Evolutionary conservation across 2,329 filamentous ascomycete species (phyloP), one percentile per base, ranked within the genome.

Genomic region (Calonectria crousiana): DNA sequence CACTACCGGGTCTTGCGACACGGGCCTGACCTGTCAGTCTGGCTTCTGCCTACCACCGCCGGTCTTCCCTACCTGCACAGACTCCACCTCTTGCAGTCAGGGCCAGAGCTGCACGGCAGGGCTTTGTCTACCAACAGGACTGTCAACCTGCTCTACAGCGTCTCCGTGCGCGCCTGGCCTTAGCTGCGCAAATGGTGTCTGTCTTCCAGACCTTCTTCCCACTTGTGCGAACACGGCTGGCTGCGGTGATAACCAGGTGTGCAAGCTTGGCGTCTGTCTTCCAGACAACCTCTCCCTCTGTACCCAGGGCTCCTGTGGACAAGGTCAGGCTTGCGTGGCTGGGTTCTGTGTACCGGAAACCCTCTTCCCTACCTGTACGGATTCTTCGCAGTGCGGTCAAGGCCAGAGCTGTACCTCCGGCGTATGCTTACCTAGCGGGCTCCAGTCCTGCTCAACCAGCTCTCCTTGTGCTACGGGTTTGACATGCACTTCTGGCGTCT

Each of bases 231-330:
- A 28, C n/a, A 26, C 44, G 6, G 26, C 23, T 18, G 44, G 56
- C 6, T 72, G 71, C 16, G 10, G 32, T 3, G 38, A 23, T 2
- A 20, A 36, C 11, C 38, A 68, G n/a, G 34, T 38, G n/a, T 73
- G 71, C 11, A 28, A 36, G 26, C 36, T 62, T 11, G 71, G 71
- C 6, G 56, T 65, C 9, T 73, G 71, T 44, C 20, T 73, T n/a
- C 65, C 71, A 18, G 30, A 38, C 2, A 10, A 36, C n/a, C 36
- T 65, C 4, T 30, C 52, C 5, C 28, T 69, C 11, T 69, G 67
- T 10, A 26, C 52, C 4, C 26, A 32, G 2, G 41, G 38, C 0
- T 47, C 28, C 8, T 71, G 69, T 36, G 20, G 3, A 3, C 28
- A 47, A 20, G 16, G 23, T 4, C 38, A 71, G 26, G 28, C 51